Base-by-base conservation (phyloP, 495 filamentous ascomycete species). In the Aspergillus indologenus region DNA sequence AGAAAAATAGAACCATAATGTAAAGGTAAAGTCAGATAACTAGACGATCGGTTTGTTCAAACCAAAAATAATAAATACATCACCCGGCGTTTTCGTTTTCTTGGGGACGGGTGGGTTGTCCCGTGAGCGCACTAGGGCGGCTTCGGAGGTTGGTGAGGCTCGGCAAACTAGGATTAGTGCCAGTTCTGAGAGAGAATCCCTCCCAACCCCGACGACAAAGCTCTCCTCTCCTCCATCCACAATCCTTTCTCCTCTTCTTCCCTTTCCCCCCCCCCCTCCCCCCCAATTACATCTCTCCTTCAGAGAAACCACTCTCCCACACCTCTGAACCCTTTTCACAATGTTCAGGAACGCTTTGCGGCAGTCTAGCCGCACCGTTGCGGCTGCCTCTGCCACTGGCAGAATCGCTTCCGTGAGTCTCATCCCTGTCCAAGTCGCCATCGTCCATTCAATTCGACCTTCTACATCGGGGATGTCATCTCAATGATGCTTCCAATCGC, bases 261-360 rank as follows among this genome's bases (percentile, higher is more conserved):
- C 71, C 70, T 74, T 40, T 11, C 34, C 34, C 72, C 73, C 26
- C 26, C 26, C 26, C 9, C 26, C 26, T 9, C 9, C 26, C 26
- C 69, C 71, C 74, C 74, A 78, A 78, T 76, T 76, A 74, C 71
- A 72, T 76, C 72, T 76, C 71, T 78, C 68, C 65, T 76, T 75
- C 76, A 76, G 74, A 76, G 75, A 74, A 78, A 74, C 67, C 65
- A 68, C 68, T 69, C 75, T 73, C 71, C 65, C 64, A 70, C 65
- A 68, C 71, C 72, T 82, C 78, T 79, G 80, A 79, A 81, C 75
- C 74, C 68, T 69, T 66, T 68, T 74, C 77, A 85, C 66, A 76
- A 97, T 98, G 94, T 93, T 98, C 85, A 91, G 92, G 79, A 96
- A 90, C 88, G 92, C 92, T 84, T 83, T 97, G 80, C 85, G 92